A percentile compares a stretch with the other conserved stretches of the same genome.
Conservation (phyloP, 1,284 basidiomycete genomes). For the Heterobasidion irregulare region DNA sequence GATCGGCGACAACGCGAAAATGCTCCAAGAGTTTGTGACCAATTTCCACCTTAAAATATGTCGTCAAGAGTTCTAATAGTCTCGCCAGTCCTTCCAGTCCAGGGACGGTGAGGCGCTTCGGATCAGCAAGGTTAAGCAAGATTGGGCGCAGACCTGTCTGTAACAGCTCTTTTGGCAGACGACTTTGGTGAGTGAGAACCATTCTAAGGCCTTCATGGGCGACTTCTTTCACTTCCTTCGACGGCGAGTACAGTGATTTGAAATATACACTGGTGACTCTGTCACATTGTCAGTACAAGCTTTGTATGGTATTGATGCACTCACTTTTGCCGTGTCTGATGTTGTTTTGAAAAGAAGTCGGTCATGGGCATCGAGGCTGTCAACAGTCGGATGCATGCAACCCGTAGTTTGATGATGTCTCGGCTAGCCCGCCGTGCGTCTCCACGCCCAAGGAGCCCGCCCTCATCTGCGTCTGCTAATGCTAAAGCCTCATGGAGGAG, state of each 20-base stretch:
- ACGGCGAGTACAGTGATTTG: conserved; percentile 94
- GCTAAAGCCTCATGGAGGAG: conserved; percentile 93
- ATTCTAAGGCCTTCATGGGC: conserved; percentile 91
- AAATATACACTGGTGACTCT: conserved; percentile 96
- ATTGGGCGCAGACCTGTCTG: conserved; percentile 96
- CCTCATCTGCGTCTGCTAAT: conserved; percentile 92
- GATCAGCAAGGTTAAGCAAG: conserved; percentile 96
- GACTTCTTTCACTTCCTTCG: conserved; percentile 91
- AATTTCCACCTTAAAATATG: conserved; percentile 99
- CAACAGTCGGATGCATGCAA: conserved; percentile 89
- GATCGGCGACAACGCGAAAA: conserved; percentile 84
- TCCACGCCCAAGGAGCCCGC: conserved; percentile 68
- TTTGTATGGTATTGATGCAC: conserved; percentile 8
- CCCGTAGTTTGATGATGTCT: conserved; percentile 88
- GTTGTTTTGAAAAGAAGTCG: conserved; percentile 84
- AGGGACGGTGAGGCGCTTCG: conserved; percentile 89
- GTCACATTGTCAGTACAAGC: conserved; percentile 8
- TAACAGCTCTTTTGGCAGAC: conserved; percentile 92
- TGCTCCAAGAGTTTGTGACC: conserved; percentile 97
- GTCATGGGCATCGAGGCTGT: conserved; percentile 93
- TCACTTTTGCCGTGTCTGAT: conserved; percentile 79
- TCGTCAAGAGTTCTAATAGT: conserved; percentile 91
- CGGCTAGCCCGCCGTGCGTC: conserved; percentile 75
- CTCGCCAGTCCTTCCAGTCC: conserved; percentile 94
- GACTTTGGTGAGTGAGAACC: conserved; percentile 84